These are phyloP conservation scores for Immersiporthe knoxdaviesiana DNA, from an alignment of 2,329 filamentous ascomycete genomes.

Conservation along the genomic window DNA sequence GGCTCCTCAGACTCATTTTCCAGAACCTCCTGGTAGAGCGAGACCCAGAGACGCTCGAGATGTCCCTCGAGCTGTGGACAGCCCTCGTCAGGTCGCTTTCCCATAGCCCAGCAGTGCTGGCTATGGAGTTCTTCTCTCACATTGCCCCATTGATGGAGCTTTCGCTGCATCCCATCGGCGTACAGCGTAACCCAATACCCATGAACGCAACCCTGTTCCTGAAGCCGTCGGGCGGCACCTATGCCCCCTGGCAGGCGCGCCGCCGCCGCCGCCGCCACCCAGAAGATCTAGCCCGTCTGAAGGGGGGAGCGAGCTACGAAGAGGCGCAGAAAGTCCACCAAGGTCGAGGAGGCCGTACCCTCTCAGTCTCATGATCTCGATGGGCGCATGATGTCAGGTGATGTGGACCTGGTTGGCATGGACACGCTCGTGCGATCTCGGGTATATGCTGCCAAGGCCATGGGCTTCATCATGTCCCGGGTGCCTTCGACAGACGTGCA, in stretches of 20 bases:
- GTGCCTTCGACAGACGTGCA: constrained; percentile 68
- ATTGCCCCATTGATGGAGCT: constrained; percentile 82
- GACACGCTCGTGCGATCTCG: constrained; percentile 88
- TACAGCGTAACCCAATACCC: constrained; percentile 85
- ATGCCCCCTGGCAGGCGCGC: constrained; percentile 57
- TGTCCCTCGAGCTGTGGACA: constrained; percentile 86
- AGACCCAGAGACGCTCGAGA: constrained; percentile 78
- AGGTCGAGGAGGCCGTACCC: constrained; percentile 69
- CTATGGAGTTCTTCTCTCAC: constrained; percentile 73
- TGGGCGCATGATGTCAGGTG: constrained; percentile 96
- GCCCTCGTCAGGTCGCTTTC: constrained; percentile 73
- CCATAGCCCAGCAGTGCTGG: constrained; percentile 65
- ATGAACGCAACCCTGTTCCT: constrained; percentile 91
- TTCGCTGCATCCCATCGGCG: constrained; percentile 87
- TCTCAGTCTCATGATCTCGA: constrained; percentile 92
- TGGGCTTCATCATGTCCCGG: constrained; percentile 80
- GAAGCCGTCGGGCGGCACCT: constrained; percentile 87
- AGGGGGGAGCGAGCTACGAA: constrained; percentile 67
- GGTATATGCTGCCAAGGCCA: constrained; percentile 81
- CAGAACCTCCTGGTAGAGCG: constrained; percentile 95
- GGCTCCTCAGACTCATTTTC: constrained; percentile 84
- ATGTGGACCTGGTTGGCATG: constrained; percentile 89
- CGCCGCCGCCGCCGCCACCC: constrained; percentile 47
- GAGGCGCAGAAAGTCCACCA: constrained; percentile 82
- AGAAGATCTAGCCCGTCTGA: constrained; percentile 57